These are phyloP conservation scores for Canavalia ensiformis DNA, from an alignment of 306 rosid species.

Conservation along the genomic window DNA sequence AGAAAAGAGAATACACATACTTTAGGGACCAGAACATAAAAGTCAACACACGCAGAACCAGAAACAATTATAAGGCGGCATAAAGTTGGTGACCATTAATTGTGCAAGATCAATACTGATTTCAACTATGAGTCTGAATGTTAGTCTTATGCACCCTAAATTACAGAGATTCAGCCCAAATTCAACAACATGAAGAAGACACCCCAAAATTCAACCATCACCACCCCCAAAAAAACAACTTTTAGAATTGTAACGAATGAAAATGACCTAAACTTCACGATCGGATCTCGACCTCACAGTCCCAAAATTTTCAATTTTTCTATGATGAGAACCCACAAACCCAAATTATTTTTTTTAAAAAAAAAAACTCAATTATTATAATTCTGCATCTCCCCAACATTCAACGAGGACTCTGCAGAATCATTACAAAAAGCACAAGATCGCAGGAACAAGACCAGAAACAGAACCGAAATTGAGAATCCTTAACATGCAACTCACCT, in stretches of 20 bases:
- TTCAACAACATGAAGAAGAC: constrained; percentile 14
- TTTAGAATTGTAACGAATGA: constrained; percentile 12
- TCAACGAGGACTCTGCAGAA: constrained; percentile 43
- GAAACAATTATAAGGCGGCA: constrained; percentile 26
- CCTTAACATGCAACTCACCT: constrained; percentile 18
- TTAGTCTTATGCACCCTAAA: constrained; percentile 8
- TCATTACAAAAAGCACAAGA: constrained; percentile 36
- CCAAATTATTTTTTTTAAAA: background rate
- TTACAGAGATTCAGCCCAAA: constrained; percentile 16
- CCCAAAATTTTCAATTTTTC: background rate
- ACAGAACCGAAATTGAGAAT: constrained; percentile 43
- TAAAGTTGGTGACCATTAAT: constrained; percentile 26
- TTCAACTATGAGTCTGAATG: constrained; percentile 32
- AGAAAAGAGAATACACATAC: background rate
- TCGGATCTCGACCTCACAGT: constrained; percentile 57
- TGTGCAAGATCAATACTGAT: constrained; percentile 23
- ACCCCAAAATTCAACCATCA: constrained; percentile 24
- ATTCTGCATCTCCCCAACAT: constrained; percentile 20
- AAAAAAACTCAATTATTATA: background rate
- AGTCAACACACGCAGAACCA: constrained; percentile 39
- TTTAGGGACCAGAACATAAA: constrained; percentile 32
- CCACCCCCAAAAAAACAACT: background rate
- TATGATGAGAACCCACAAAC: background rate
- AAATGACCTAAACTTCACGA: constrained; percentile 42
- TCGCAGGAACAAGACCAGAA: constrained; percentile 28